Conservation (phyloP, 495 filamentous ascomycete genomes). For the Penicillium steckii region DNA sequence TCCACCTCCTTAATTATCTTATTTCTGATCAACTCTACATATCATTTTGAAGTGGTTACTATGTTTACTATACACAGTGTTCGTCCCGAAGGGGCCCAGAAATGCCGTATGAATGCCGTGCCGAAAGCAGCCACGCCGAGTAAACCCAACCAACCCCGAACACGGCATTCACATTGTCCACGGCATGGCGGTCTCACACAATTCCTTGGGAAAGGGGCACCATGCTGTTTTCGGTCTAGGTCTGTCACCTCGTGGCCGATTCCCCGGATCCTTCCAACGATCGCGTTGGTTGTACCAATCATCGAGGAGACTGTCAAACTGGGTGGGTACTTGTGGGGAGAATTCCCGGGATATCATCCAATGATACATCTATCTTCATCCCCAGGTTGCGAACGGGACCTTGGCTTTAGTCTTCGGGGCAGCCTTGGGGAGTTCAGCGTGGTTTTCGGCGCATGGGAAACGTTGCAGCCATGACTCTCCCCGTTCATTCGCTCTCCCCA, state of each 20-base stretch:
- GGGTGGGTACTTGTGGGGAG: neutral
- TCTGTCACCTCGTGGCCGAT: slow-evolving; percentile 18
- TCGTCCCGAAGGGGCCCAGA: neutral
- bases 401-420: slow-evolving; percentile 14
- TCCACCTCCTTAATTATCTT: neutral
- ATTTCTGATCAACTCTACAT: neutral
- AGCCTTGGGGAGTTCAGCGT: neutral
- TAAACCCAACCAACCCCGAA: slow-evolving; percentile 19
- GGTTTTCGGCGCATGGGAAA: slow-evolving; percentile 3
- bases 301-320: neutral
- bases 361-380: neutral
- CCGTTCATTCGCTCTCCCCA: slow-evolving; percentile 5
- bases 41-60: neutral
- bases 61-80: neutral
- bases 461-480: slow-evolving; percentile 11
- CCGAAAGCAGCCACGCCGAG: slow-evolving; percentile 10
- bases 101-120: neutral
- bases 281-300: slow-evolving; percentile 15
- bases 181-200: neutral
- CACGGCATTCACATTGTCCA: slow-evolving; percentile 12
- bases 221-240: slow-evolving; percentile 11
- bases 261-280: slow-evolving; percentile 25
- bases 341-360: slow-evolving; percentile 6
- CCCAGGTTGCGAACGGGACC: slow-evolving; percentile 22
- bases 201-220: slow-evolving; percentile 1